A percentile compares a stretch with the other conserved stretches of the same genome.
phyloP scores from a whole-genome alignment of 768 basidiomycete genomes.

The Boletus tomentosulus region DNA sequence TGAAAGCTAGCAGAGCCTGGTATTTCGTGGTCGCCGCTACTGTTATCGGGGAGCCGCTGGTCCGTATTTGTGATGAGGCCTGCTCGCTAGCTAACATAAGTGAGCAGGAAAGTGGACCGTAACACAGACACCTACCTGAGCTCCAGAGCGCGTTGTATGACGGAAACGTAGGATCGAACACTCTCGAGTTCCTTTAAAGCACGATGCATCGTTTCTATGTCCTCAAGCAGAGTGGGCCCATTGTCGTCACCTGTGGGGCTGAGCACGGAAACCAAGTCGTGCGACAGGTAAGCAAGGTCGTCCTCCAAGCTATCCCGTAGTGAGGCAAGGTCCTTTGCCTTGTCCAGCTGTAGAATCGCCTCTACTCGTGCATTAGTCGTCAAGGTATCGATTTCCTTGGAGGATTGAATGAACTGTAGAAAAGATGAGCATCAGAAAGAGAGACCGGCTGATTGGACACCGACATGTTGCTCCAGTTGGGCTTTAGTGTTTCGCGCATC shows the following conservation, averaged over 20 bases:
- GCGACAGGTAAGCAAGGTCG: constrained; percentile 64
- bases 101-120: not conserved
- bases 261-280: constrained; percentile 57
- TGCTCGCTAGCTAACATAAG: constrained; percentile 43
- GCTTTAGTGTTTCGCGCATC: constrained; percentile 39
- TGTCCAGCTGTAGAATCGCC: constrained; percentile 48
- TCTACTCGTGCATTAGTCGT: constrained; percentile 45
- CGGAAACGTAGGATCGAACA: constrained; percentile 70
- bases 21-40: constrained; percentile 51
- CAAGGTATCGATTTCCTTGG: constrained; percentile 42
- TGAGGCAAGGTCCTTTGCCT: constrained; percentile 72
- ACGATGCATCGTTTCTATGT: constrained; percentile 75
- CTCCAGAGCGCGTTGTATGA: constrained; percentile 65
- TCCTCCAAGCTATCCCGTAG: constrained; percentile 74
- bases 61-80: constrained; percentile 51
- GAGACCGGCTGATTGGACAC: constrained; percentile 24
- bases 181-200: constrained; percentile 73
- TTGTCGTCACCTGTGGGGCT: constrained; percentile 39
- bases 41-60: constrained; percentile 38
- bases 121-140: constrained; percentile 53
- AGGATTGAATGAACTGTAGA: constrained; percentile 58
- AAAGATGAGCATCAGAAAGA: constrained; percentile 16
- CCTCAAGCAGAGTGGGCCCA: constrained; percentile 70
- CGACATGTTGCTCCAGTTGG: constrained; percentile 44
- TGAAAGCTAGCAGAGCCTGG: constrained; percentile 58